phyloP scores from a whole-genome alignment of 2,329 filamentous ascomycete species.

The Botrytis paeoniae region DNA sequence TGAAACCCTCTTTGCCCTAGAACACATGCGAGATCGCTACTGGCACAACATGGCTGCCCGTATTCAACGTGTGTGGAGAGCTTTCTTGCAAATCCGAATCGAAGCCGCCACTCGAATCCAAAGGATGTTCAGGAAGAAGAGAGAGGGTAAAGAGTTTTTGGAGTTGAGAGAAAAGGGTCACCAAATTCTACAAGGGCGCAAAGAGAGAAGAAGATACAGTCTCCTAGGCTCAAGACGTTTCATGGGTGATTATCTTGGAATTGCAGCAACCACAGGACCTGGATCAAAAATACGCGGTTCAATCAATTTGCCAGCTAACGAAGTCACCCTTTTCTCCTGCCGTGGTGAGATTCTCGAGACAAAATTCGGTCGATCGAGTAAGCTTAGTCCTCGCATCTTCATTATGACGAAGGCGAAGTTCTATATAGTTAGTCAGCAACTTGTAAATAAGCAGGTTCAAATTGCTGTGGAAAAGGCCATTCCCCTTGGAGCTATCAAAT shows the following conservation, averaged over 20 bases:
- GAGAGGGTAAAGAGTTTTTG: slow-evolving; percentile 83
- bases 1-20: slow-evolving; percentile 91
- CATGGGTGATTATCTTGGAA: slow-evolving; percentile 89
- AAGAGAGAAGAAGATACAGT: slow-evolving; percentile 89
- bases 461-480: slow-evolving; percentile 81
- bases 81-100: slow-evolving; percentile 86
- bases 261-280: slow-evolving; percentile 75
- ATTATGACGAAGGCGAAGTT: slow-evolving; percentile 83
- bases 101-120: slow-evolving; percentile 95
- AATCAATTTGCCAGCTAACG: slow-evolving; percentile 67
- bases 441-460: slow-evolving; percentile 77
- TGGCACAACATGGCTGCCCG: slow-evolving; percentile 99
- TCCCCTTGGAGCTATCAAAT: slow-evolving; percentile 84
- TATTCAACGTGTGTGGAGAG: slow-evolving; percentile 96
- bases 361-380: slow-evolving; percentile 95
- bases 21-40: slow-evolving; percentile 96
- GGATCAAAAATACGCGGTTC: slow-evolving; percentile 77
- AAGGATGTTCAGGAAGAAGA: slow-evolving; percentile 91
- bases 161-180: slow-evolving; percentile 87
- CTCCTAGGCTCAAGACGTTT: slow-evolving; percentile 88
- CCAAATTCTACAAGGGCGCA: slow-evolving; percentile 73
- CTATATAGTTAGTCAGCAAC: slow-evolving; percentile 81
- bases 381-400: slow-evolving; percentile 80
- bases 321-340: slow-evolving; percentile 83
- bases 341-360: slow-evolving; percentile 85